phyloP scores from a whole-genome alignment of 73 alveolate genomes.

The Paramecium biaurelia region DNA sequence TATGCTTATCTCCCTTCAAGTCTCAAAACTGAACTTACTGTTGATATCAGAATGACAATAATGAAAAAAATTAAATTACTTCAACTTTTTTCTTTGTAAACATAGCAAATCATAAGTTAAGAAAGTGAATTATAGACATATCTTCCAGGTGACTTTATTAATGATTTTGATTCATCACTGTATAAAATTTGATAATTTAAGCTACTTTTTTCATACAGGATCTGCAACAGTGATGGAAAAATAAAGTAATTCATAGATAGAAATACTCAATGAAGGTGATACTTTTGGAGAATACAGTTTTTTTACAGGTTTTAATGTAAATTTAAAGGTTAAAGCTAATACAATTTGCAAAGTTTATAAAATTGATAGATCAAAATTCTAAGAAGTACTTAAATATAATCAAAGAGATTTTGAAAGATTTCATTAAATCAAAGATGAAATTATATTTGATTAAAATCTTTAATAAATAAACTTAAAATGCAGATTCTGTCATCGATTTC shows the following conservation, averaged over 20 bases:
- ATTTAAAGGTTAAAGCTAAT: background rate
- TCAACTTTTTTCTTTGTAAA: background rate
- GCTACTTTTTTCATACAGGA: background rate
- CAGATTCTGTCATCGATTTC: background rate
- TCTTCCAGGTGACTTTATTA: background rate
- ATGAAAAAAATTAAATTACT: background rate
- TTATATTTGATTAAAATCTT: background rate
- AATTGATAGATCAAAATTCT: background rate
- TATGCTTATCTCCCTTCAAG: background rate
- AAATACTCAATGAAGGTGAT: background rate
- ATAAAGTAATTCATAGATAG: background rate
- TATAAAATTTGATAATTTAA: background rate
- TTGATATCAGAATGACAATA: background rate
- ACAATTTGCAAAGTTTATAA: background rate
- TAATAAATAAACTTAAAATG: background rate
- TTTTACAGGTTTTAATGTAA: background rate
- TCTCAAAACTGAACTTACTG: background rate
- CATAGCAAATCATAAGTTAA: background rate
- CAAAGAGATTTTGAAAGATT: slow-evolving; percentile 45
- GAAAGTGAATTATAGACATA: background rate
- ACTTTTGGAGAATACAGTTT: slow-evolving; percentile 20
- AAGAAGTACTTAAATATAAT: slow-evolving; percentile 26
- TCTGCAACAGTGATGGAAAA: background rate
- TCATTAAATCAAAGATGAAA: slow-evolving; percentile 28
- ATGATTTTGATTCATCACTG: background rate